phyloP scores from a whole-genome alignment of 2,329 filamentous ascomycete genomes.

The Xylaria sp. region DNA sequence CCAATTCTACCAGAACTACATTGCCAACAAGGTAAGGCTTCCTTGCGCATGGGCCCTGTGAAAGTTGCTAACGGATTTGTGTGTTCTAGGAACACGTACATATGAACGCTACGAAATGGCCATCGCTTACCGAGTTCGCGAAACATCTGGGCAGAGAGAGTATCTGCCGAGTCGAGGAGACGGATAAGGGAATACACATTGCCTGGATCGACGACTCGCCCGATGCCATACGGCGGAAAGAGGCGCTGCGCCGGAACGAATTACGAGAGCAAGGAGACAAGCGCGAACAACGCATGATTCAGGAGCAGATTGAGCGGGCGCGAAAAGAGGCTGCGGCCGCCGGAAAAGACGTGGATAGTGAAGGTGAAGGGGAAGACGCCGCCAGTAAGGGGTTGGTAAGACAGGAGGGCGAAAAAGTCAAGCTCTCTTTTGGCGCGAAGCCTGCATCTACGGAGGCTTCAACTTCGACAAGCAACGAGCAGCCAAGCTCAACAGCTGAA shows the following conservation, averaged over 20 bases:
- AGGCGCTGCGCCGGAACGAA: slow-evolving; percentile 77
- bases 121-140: slow-evolving; percentile 80
- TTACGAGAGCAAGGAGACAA: slow-evolving; percentile 86
- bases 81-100: slow-evolving; percentile 63
- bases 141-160: slow-evolving; percentile 82
- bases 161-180: slow-evolving; percentile 85
- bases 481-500: slow-evolving; percentile 5
- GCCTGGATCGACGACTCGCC: slow-evolving; percentile 89
- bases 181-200: slow-evolving; percentile 76
- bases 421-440: slow-evolving; percentile 58
- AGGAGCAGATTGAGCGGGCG: slow-evolving; percentile 76
- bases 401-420: slow-evolving; percentile 70
- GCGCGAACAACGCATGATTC: slow-evolving; percentile 74
- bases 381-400: slow-evolving; percentile 49
- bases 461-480: slow-evolving; percentile 13
- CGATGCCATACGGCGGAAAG: slow-evolving; percentile 72
- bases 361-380: slow-evolving; percentile 32
- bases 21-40: slow-evolving; percentile 57
- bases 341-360: slow-evolving; percentile 38
- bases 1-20: slow-evolving; percentile 92
- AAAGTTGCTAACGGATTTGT: neutral
- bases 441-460: slow-evolving; percentile 26
- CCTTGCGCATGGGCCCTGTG: too few species aligned
- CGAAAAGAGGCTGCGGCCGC: slow-evolving; percentile 47
- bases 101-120: slow-evolving; percentile 91